Conservation (phyloP, 345 rosid species). For the Populus davidiana region DNA sequence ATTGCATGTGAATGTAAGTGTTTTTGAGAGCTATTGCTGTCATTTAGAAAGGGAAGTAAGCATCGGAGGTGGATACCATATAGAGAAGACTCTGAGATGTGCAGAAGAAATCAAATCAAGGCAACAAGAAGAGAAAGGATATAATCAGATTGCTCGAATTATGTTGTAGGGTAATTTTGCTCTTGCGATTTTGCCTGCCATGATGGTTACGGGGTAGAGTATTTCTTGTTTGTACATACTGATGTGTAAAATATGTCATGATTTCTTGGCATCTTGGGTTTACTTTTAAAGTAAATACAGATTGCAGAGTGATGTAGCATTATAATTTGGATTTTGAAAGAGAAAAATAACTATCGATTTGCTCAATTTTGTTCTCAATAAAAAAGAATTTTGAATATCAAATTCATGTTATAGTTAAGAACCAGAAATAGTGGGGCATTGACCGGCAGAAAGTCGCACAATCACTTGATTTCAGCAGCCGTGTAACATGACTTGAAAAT, state of each 20-base stretch:
- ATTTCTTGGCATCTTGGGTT: slow-evolving; percentile 11
- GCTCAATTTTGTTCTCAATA: not conserved
- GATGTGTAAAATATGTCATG: slow-evolving; percentile 5
- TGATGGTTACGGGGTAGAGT: not conserved
- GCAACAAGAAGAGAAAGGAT: slow-evolving; percentile 41
- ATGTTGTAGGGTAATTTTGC: slow-evolving; percentile 37
- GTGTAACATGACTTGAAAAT: not conserved
- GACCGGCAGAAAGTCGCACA: not conserved
- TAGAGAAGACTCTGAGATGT: slow-evolving; percentile 73
- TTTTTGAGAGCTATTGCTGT: slow-evolving; percentile 85
- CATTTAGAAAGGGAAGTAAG: slow-evolving; percentile 90
- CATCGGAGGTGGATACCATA: slow-evolving; percentile 82
- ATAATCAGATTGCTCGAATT: slow-evolving; percentile 54
- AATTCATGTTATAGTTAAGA: not conserved
- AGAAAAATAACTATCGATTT: not conserved
- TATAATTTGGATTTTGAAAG: not conserved
- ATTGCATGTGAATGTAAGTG: slow-evolving; percentile 81
- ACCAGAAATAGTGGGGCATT: not conserved
- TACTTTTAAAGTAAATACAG: not conserved
- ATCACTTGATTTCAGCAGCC: not conserved
- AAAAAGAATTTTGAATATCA: not conserved
- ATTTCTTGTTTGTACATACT: slow-evolving; percentile 21
- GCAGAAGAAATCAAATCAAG: slow-evolving; percentile 81
- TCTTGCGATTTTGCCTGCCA: slow-evolving; percentile 8
- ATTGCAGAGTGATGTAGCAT: not conserved